A percentile compares a stretch with the other conserved stretches of the same genome.
Conservation (phyloP, 2,329 filamentous ascomycete species). For the Claviceps sorghi region DNA sequence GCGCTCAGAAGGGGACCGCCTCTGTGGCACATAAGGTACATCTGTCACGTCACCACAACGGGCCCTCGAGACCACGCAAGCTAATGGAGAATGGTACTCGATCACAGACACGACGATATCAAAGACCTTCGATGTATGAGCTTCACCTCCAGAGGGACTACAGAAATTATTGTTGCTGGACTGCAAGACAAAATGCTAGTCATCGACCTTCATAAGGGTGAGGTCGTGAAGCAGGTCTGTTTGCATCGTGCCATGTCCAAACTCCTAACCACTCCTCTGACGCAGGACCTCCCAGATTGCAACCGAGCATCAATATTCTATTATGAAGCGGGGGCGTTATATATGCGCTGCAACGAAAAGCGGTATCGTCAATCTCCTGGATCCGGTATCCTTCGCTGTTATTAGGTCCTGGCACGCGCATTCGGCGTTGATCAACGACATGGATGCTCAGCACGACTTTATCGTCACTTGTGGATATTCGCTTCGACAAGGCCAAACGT, state of each 20-base stretch:
- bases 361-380: slow-evolving; percentile 74
- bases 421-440: slow-evolving; percentile 77
- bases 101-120: slow-evolving; percentile 54
- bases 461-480: slow-evolving; percentile 93
- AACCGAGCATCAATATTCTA: slow-evolving; percentile 65
- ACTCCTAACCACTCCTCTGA: slow-evolving; percentile 14
- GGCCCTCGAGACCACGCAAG: neutral
- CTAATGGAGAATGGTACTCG: neutral
- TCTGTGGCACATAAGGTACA: slow-evolving; percentile 72
- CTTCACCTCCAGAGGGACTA: slow-evolving; percentile 74
- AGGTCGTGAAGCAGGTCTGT: slow-evolving; percentile 49
- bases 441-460: slow-evolving; percentile 92
- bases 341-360: slow-evolving; percentile 81
- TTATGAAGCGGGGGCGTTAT: slow-evolving; percentile 82
- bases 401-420: slow-evolving; percentile 87
- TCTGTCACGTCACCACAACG: neutral
- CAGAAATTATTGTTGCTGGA: slow-evolving; percentile 75
- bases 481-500: slow-evolving; percentile 53
- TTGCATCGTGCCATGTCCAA: neutral
- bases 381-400: slow-evolving; percentile 61
- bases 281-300: slow-evolving; percentile 8
- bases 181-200: slow-evolving; percentile 76
- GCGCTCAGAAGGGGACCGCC: slow-evolving; percentile 67
- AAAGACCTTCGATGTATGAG: slow-evolving; percentile 85
- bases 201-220: slow-evolving; percentile 54